These are phyloP conservation scores for Schizothecium vesticola DNA, from an alignment of 495 filamentous ascomycete genomes.

Conservation along the genomic window DNA sequence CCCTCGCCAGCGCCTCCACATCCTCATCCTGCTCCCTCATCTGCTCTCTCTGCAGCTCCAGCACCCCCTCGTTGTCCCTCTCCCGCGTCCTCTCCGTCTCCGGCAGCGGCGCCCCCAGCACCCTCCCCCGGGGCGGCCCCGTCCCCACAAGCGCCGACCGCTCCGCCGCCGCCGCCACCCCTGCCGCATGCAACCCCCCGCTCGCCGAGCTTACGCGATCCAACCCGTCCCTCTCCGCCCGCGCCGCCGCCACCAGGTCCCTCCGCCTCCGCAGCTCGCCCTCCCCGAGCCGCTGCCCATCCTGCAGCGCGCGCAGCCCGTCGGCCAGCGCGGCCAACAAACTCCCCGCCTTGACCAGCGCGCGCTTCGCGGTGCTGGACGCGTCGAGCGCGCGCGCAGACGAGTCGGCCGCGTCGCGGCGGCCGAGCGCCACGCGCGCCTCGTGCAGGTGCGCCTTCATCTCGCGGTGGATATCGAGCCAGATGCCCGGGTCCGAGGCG, in stretches of 20 bases:
- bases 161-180: constrained; percentile 11
- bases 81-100: constrained; percentile 87
- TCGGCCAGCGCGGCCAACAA: constrained; percentile 64
- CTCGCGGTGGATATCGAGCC: constrained; percentile 81
- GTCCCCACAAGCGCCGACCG: constrained; percentile 15
- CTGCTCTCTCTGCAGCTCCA: constrained; percentile 77
- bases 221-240: constrained; percentile 79
- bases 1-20: constrained; percentile 67
- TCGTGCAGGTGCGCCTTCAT: constrained; percentile 80
- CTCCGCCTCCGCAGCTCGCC: constrained; percentile 80
- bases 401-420: constrained; percentile 65
- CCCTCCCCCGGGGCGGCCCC: constrained; percentile 46
- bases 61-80: constrained; percentile 81
- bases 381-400: constrained; percentile 51
- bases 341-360: constrained; percentile 66
- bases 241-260: constrained; percentile 71
- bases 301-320: constrained; percentile 55
- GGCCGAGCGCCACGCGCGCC: constrained; percentile 66
- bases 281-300: constrained; percentile 56
- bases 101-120: constrained; percentile 68
- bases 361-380: constrained; percentile 72
- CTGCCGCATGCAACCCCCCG: constrained; percentile 28
- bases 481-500: constrained; percentile 71
- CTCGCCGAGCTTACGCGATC: constrained; percentile 74
- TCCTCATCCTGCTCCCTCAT: constrained; percentile 83